phyloP scores from a whole-genome alignment of 192 early-diverging fungal species.

The Coemansia pectinata region DNA sequence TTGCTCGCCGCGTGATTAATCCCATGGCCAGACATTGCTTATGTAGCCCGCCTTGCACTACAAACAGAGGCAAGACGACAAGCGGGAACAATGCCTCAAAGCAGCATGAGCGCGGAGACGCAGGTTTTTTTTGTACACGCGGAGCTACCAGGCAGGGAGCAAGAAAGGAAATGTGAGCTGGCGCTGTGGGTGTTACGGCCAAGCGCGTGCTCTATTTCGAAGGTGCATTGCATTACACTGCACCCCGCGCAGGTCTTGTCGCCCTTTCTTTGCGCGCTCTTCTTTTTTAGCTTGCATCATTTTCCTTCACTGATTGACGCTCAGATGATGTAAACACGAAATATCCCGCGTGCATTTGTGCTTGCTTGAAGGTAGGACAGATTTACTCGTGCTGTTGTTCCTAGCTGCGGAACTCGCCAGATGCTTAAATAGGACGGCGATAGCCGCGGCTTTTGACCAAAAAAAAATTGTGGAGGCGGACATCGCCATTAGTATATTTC shows the following conservation, averaged over 20 bases:
- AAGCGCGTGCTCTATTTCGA: conserved; percentile 15
- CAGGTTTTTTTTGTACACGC: background rate
- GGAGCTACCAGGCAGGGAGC: background rate
- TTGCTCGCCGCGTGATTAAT: conserved; percentile 1
- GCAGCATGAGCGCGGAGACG: background rate
- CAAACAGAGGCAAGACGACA: background rate
- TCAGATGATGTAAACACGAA: conserved; percentile 19
- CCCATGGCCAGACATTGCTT: background rate
- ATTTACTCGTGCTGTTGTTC: background rate
- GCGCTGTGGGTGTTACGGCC: conserved; percentile 5
- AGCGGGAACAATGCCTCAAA: background rate
- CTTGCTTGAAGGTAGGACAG: background rate
- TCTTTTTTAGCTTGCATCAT: conserved; percentile 9
- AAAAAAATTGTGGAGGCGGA: background rate
- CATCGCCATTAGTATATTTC: background rate
- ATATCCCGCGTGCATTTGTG: conserved; percentile 1
- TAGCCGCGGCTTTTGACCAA: background rate
- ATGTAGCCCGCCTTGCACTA: background rate
- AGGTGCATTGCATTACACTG: conserved; percentile 26
- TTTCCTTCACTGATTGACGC: background rate
- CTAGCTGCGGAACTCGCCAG: conserved; percentile 5
- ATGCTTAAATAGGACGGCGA: background rate
- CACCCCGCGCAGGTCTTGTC: conserved; percentile 13
- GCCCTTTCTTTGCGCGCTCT: background rate
- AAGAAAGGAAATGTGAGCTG: background rate